These are phyloP conservation scores for Zanthoxylum bungeanum DNA, from an alignment of 345 rosid species.

Conservation along the genomic window DNA sequence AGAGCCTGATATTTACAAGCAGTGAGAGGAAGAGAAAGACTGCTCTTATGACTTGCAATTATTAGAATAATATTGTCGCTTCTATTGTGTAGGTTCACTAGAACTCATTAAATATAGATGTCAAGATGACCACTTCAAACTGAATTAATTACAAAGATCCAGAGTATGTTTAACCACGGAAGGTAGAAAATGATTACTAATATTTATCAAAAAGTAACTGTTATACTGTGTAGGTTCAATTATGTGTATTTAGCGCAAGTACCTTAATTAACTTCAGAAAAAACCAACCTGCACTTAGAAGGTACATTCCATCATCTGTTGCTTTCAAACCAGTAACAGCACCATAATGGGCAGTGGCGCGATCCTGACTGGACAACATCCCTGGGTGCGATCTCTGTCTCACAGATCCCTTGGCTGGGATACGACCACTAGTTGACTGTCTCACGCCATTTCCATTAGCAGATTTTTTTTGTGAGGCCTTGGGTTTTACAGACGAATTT, in stretches of 20 bases:
- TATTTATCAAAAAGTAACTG: background rate
- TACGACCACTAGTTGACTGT: conserved; percentile 47
- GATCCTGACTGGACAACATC: conserved; percentile 73
- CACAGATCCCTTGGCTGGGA: conserved; percentile 47
- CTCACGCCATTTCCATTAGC: conserved; percentile 53
- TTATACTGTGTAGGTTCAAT: background rate
- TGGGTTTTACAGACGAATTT: conserved; percentile 34
- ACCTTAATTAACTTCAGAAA: background rate
- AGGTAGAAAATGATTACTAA: background rate
- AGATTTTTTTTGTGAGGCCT: conserved; percentile 41
- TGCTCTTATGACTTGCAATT: background rate
- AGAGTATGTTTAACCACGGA: background rate
- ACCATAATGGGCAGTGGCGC: conserved; percentile 95
- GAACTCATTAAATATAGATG: background rate
- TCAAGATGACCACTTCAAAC: background rate
- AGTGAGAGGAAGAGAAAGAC: conserved; percentile 3
- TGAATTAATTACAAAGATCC: background rate
- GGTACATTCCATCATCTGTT: conserved; percentile 90
- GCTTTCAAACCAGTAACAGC: conserved; percentile 79
- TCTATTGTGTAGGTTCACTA: background rate
- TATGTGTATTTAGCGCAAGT: background rate
- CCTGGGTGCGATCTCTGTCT: conserved; percentile 85
- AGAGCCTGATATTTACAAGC: conserved; percentile 53
- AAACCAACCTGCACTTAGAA: conserved; percentile 83
- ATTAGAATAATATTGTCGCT: background rate